Base-by-base conservation (phyloP, 176 grass and related monocot genomes). In the Typha latifolia region DNA sequence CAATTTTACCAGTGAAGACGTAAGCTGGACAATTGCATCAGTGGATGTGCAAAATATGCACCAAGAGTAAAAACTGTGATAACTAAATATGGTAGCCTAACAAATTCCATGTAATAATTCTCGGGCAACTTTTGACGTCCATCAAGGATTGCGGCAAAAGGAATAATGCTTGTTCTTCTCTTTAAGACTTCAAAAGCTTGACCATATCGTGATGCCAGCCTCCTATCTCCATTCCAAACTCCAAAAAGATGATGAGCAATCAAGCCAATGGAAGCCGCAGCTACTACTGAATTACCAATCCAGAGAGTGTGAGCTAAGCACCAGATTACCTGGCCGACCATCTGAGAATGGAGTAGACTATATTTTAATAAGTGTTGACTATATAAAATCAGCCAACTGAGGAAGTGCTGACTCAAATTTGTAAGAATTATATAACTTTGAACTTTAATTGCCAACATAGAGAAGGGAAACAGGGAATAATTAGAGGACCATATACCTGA, bases 261-360 rank as follows among this genome's bases (percentile, higher is more conserved):
- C 48, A 99, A 71, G 43, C 94, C 94, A 27, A 93, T 12, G 0
- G 94, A 99, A 43, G 85, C 86, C 1, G 83, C 86, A 32, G 90
- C 75, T 37, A 81, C 80, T 23, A 99, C 89, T 0, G 94, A 82
- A 32, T 90, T 99, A 70, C 85, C 94, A 55, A 99, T 99, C 94
- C 94, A 93, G 24, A 99, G 51, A 3, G 94, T 93, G 67, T 99
- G 94, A 55, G 76, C 94, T 72, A 99, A 68, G 81, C 94, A 99
- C 94, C 94, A 99, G 66, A 99, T 89, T 64, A 99, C 74, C 70
- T 99, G 94, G 14, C 94, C 94, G 56, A 90, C 85, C 86, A 90
- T 93, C 89, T 93, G 32, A 1, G 78, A 15, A 9, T 69, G 63
- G 5, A 59, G 53, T 2, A 21, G 16, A 57, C 15, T 5, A 57